Percentiles rank a stretch among this genome's conserved stretches.
Conservation (phyloP, 768 basidiomycete genomes). For the Pleurotus cornucopiae region DNA sequence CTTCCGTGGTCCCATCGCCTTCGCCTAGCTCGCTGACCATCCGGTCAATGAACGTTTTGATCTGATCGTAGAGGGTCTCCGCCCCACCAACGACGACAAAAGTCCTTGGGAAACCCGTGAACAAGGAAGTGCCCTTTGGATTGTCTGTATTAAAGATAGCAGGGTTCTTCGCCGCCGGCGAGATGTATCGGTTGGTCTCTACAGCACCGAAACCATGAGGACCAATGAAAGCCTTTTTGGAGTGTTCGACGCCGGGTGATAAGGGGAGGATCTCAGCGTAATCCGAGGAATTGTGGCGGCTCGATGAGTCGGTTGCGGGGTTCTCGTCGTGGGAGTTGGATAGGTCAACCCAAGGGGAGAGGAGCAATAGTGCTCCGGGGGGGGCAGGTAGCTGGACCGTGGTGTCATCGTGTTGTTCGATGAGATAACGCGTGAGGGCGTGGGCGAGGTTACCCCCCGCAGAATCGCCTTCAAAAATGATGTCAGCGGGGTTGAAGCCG, state of each 20-base stretch:
- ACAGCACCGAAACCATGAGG: constrained; percentile 43
- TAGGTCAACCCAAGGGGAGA: constrained; percentile 57
- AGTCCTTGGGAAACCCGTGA: constrained; percentile 58
- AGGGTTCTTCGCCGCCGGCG: constrained; percentile 47
- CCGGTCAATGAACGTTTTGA: constrained; percentile 37
- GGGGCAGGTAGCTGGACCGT: constrained; percentile 27
- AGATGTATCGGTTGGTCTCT: constrained; percentile 49
- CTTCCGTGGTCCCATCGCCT: constrained; percentile 29
- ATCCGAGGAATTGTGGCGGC: constrained; percentile 29
- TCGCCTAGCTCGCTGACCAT: constrained; percentile 51
- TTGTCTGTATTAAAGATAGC: constrained; percentile 10
- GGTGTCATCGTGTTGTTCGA: constrained; percentile 36
- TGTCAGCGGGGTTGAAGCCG: constrained; percentile 53
- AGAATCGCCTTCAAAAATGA: constrained; percentile 71
- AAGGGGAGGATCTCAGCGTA: constrained; percentile 27
- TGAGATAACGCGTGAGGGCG: constrained; percentile 58
- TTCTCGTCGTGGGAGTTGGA: constrained; percentile 31
- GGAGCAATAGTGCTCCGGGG: constrained; percentile 45
- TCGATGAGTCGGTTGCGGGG: constrained; percentile 31
- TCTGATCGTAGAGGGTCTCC: constrained; percentile 51
- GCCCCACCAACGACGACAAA: constrained; percentile 56
- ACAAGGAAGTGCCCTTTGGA: constrained; percentile 25
- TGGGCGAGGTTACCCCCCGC: constrained; percentile 74
- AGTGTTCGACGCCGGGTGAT: constrained; percentile 20
- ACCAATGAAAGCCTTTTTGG: constrained; percentile 40